Evolutionary conservation across 2,329 filamentous ascomycete species (phyloP).

Genomic region (Fusarium fujikuroi): DNA sequence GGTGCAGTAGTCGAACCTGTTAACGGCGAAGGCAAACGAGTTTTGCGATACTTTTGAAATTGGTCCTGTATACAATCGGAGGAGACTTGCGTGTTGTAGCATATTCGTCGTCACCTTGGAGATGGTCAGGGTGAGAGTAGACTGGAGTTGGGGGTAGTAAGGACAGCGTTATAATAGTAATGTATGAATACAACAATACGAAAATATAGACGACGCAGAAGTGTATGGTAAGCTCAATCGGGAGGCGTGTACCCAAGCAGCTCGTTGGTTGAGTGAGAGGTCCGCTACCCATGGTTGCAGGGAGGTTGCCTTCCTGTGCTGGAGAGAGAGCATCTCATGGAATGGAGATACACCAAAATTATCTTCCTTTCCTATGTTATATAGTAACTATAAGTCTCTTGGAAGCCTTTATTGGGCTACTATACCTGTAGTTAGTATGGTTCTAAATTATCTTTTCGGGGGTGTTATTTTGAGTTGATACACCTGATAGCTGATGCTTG

Average conservation of each 20-base stretch:
- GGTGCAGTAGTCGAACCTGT: neutral
- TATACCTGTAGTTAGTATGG: fast-evolving
- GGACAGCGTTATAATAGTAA: neutral
- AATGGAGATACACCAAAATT: neutral
- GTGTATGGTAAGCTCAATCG: fast-evolving
- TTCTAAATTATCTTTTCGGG: fast-evolving
- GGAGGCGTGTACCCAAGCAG: neutral
- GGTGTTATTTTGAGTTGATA: neutral
- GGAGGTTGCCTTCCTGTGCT: neutral
- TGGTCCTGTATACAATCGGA: no score
- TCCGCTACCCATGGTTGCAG: neutral
- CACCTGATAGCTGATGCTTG: neutral
- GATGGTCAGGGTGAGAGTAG: no score
- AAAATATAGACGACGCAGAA: neutral
- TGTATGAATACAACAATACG: neutral
- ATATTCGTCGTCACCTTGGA: neutral
- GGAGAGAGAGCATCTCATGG: neutral
- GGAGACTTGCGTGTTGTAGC: fast-evolving
- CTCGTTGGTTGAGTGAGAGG: neutral
- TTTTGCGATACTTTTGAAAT: neutral
- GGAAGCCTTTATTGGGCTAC: neutral
- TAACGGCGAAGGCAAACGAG: neutral
- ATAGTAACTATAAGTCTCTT: fast-evolving
- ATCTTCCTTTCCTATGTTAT: fast-evolving
- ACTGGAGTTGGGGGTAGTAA: no score